Evolutionary conservation across 352 stramenopile genomes (phyloP).

Genomic region (Phytophthora melonis): DNA sequence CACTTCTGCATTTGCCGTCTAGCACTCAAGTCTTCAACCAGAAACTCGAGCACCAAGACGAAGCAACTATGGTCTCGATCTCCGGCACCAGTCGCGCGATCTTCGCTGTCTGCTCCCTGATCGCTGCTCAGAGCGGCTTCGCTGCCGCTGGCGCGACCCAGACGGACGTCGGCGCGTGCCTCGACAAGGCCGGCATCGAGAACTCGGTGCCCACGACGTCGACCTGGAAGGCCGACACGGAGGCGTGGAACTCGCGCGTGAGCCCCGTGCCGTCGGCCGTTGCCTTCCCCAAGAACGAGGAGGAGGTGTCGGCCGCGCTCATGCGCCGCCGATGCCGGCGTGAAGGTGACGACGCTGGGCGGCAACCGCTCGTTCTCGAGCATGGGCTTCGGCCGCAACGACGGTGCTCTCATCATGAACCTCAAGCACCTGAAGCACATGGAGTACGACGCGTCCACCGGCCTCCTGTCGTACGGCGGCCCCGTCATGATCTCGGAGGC

Average conservation of each 20-base stretch:
- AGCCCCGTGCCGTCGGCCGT: slow-evolving; percentile 31
- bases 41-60: slow-evolving; percentile 11
- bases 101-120: slow-evolving; percentile 40
- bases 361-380: slow-evolving; percentile 43
- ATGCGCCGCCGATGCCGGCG: slow-evolving; percentile 30
- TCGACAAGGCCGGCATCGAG: slow-evolving; percentile 25
- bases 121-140: slow-evolving; percentile 15
- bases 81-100: slow-evolving; percentile 24
- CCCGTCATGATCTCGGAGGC: slow-evolving; percentile 43
- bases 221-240: slow-evolving; percentile 32
- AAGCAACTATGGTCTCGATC: slow-evolving; percentile 32
- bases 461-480: slow-evolving; percentile 35
- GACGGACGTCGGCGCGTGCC: slow-evolving; percentile 22
- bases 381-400: slow-evolving; percentile 40
- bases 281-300: slow-evolving; percentile 32
- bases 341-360: slow-evolving; percentile 39
- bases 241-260: slow-evolving; percentile 41
- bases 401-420: slow-evolving; percentile 38
- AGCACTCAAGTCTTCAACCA: slow-evolving; percentile 13
- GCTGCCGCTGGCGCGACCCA: slow-evolving; percentile 2
- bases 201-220: slow-evolving; percentile 34
- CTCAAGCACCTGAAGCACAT: slow-evolving; percentile 33
- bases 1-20: slow-evolving; percentile 32
- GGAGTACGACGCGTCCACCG: slow-evolving; percentile 26
- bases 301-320: slow-evolving; percentile 28